Percentiles rank a stretch among this genome's conserved stretches.
These are phyloP conservation scores for Cladophialophora chaetospira DNA, from an alignment of 2,329 filamentous ascomycete species.

Conservation along the genomic window DNA sequence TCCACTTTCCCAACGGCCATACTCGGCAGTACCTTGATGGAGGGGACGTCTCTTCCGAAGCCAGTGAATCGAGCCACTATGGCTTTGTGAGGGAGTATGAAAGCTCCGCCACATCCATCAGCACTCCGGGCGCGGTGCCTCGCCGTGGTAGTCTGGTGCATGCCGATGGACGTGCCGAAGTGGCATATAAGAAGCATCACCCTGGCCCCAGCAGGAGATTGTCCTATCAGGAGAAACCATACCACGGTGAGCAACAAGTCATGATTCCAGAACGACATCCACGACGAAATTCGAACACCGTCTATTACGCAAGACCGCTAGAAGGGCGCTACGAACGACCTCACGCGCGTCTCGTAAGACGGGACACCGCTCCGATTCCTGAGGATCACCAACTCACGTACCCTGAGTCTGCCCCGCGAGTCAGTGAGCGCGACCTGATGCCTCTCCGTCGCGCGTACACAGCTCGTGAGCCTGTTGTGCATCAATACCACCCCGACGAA, in stretches of 20 bases:
- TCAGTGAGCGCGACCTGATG: constrained; percentile 10
- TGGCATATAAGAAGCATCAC: constrained; percentile 25
- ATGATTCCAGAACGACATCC: constrained; percentile 9
- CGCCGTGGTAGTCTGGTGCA: constrained; percentile 26
- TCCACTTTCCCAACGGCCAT: constrained; percentile 24
- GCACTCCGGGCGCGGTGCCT: constrained; percentile 22
- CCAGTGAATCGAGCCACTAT: constrained; percentile 26
- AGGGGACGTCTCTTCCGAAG: constrained; percentile 20
- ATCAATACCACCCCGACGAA: constrained; percentile 13
- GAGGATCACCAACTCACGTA: constrained; percentile 23
- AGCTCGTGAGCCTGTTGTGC: constrained; percentile 14
- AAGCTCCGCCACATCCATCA: constrained; percentile 26
- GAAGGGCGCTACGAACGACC: constrained; percentile 16
- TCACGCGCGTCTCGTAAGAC: constrained; percentile 13
- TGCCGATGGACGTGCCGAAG: constrained; percentile 12
- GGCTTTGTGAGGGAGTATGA: constrained; percentile 21
- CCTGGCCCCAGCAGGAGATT: constrained; percentile 17
- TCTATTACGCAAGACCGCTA: constrained; percentile 16
- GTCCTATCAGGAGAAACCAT: constrained; percentile 21
- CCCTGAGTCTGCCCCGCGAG: not conserved
- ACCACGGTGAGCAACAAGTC: constrained; percentile 19
- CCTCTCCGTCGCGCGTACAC: constrained; percentile 11
- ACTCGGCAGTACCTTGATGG: constrained; percentile 24
- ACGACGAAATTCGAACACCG: constrained; percentile 7
- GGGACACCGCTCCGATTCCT: constrained; percentile 17